Conservation (phyloP, 1,139 yeast genomes). For the Wickerhamiella pararugosa region DNA sequence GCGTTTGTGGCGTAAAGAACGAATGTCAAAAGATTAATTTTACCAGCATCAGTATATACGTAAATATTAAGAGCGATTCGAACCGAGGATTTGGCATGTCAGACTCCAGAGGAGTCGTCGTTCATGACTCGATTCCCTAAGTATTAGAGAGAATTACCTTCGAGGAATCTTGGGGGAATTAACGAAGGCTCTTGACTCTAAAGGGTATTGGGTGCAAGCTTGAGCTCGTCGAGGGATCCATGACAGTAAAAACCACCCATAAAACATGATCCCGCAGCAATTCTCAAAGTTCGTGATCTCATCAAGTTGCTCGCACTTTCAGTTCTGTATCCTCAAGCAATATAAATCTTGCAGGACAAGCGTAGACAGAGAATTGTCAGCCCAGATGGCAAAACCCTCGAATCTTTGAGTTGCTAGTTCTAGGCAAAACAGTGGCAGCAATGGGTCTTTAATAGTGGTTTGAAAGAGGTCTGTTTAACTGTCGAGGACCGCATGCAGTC, state of each 20-base stretch:
- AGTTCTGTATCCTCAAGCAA: conserved; percentile 94
- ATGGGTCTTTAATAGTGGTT: conserved; percentile 94
- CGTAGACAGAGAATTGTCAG: conserved; percentile 95
- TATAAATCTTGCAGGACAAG: conserved; percentile 79
- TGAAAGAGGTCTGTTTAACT: conserved; percentile 81
- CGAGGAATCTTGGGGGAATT: conserved; percentile 91
- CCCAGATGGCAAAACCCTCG: conserved; percentile 90
- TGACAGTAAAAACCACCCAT: conserved; percentile 92
- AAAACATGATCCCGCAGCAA: conserved; percentile 93
- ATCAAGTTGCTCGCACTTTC: conserved; percentile 88
- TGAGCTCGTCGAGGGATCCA: conserved; percentile 89
- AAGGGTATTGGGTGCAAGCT: conserved; percentile 67
- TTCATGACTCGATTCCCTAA: conserved; percentile 94
- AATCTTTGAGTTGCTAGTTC: conserved; percentile 90
- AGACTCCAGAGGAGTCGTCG: conserved; percentile 82
- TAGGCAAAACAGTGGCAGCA: conserved; percentile 92
- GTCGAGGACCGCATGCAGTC: conserved; percentile 96
- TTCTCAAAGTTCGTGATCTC: conserved; percentile 86
- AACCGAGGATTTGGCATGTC: conserved; percentile 80
- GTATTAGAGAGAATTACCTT: conserved; percentile 78
- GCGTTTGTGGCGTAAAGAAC: background rate
- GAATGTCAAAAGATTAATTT: background rate
- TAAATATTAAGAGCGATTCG: conserved; percentile 53
- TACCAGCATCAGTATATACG: too few species aligned
- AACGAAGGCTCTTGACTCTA: conserved; percentile 57